A percentile compares a stretch with the other conserved stretches of the same genome.
These are phyloP conservation scores for Linum lewisii DNA, from an alignment of 345 rosid genomes.

Conservation along the genomic window DNA sequence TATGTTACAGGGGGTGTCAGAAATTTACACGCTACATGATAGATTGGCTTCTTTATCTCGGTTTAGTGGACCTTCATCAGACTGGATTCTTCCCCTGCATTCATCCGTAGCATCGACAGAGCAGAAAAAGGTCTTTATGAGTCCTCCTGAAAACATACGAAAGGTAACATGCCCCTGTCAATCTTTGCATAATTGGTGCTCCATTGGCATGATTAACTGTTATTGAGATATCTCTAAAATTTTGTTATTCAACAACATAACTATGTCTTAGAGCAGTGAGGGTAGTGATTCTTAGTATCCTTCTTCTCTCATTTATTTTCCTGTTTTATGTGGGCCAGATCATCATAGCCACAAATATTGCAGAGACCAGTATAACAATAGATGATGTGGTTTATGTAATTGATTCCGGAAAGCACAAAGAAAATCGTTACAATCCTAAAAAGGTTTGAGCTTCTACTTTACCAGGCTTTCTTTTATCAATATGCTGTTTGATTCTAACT, in stretches of 20 bases:
- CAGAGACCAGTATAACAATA: constrained; percentile 88
- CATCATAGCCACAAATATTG: constrained; percentile 81
- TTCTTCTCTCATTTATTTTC: constrained; percentile 1
- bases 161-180: constrained; percentile 40
- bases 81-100: constrained; percentile 89
- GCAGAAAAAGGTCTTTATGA: constrained; percentile 64
- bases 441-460: constrained; percentile 41
- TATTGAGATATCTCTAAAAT: too few species aligned
- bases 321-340: constrained; percentile 35
- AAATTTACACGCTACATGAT: constrained; percentile 63
- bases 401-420: constrained; percentile 92
- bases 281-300: not conserved
- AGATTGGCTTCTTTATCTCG: constrained; percentile 71
- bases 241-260: too few species aligned
- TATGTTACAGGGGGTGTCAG: constrained; percentile 58
- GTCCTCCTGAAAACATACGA: constrained; percentile 63
- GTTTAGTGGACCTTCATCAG: constrained; percentile 68
- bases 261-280: not conserved
- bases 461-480: not conserved
- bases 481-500: not conserved
- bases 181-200: not conserved
- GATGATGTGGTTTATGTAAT: constrained; percentile 92
- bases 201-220: not conserved
- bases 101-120: constrained; percentile 68
- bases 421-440: constrained; percentile 79